phyloP scores from a whole-genome alignment of 192 early-diverging fungal species.

The Rhizophagus sp. region DNA sequence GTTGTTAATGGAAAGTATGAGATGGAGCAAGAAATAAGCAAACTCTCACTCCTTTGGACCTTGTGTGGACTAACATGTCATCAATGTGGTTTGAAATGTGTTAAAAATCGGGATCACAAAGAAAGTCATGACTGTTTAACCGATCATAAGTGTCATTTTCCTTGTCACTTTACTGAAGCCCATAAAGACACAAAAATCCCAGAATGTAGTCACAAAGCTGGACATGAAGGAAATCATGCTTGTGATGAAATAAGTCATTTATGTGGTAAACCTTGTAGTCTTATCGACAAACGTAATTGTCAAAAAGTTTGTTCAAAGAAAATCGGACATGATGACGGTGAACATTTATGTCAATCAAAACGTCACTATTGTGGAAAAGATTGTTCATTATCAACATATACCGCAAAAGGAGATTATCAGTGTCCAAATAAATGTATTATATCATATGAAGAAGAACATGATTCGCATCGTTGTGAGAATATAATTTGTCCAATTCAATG shows the following conservation, averaged over 20 bases:
- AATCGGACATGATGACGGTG: conserved; percentile 22
- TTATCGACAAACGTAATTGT: too few species aligned
- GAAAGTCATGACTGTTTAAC: conserved; percentile 31
- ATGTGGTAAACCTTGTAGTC: too few species aligned
- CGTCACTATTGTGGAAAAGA: conserved; percentile 31
- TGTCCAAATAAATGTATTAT: conserved; percentile 23
- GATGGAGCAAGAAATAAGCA: conserved; percentile 16
- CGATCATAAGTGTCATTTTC: conserved; percentile 22
- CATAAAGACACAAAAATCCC: not conserved
- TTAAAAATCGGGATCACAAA: conserved; percentile 18
- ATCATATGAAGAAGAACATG: conserved; percentile 18
- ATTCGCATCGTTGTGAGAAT: conserved; percentile 18
- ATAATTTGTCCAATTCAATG: conserved; percentile 23
- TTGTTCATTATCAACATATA: conserved; percentile 20
- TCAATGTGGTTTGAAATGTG: conserved; percentile 18
- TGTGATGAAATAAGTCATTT: too few species aligned
- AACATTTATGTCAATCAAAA: conserved; percentile 27
- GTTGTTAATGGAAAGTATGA: not conserved
- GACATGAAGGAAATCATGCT: too few species aligned
- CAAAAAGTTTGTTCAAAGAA: not conserved
- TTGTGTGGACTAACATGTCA: conserved; percentile 18
- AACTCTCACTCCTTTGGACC: conserved; percentile 7
- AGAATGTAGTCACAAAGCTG: not conserved
- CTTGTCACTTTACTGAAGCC: conserved; percentile 11
- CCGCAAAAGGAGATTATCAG: conserved; percentile 1